phyloP scores from a whole-genome alignment of 2,329 filamentous ascomycete genomes.

The Beauveria sp. region DNA sequence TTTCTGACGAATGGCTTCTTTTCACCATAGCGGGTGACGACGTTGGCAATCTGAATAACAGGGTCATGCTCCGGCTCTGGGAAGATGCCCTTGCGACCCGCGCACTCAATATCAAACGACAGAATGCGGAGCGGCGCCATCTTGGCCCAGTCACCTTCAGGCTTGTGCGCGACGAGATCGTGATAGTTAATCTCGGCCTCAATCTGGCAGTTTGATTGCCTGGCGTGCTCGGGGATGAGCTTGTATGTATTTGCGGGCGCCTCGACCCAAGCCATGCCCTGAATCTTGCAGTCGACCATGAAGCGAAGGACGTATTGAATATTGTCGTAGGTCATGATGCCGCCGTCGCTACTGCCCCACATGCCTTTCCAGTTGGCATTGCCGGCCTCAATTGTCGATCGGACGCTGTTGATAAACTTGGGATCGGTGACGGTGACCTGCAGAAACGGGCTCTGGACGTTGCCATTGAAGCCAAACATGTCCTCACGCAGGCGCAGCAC shows the following conservation, averaged over 20 bases:
- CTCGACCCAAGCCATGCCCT: constrained; percentile 97
- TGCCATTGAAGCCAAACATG: constrained; percentile 90
- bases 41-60: constrained; percentile 95
- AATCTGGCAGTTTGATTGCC: constrained; percentile 92
- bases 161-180: constrained; percentile 77
- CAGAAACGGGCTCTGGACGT: constrained; percentile 82
- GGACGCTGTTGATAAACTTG: constrained; percentile 70
- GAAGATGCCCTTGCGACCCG: constrained; percentile 94
- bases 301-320: constrained; percentile 93
- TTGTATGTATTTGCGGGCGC: constrained; percentile 66
- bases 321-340: constrained; percentile 87
- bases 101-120: constrained; percentile 98
- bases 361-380: constrained; percentile 83
- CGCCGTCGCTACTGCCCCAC: constrained; percentile 64
- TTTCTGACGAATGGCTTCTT: constrained; percentile 93
- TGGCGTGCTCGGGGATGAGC: constrained; percentile 56
- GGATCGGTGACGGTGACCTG: constrained; percentile 91
- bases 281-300: constrained; percentile 93
- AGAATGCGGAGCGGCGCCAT: constrained; percentile 90
- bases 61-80: constrained; percentile 87
- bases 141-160: constrained; percentile 93
- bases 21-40: constrained; percentile 91
- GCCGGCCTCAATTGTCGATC: constrained; percentile 65
- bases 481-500: constrained; percentile 80
- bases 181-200: constrained; percentile 79